These are phyloP conservation scores for Lactifluus subvellereus DNA, from an alignment of 768 basidiomycete genomes.

Conservation along the genomic window DNA sequence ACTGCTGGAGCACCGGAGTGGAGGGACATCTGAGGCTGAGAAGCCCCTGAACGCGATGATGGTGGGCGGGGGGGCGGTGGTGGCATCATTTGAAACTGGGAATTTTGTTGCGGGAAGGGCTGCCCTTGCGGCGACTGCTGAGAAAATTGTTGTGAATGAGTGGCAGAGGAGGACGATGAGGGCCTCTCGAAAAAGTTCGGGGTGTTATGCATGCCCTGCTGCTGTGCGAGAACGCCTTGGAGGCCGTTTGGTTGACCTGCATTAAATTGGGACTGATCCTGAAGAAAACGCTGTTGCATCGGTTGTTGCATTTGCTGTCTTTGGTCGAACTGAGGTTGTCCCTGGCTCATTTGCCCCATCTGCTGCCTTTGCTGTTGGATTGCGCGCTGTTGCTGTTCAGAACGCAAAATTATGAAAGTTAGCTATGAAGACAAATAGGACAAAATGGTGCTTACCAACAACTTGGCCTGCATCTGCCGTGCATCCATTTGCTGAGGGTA, in stretches of 20 bases:
- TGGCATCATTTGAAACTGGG: slow-evolving; percentile 24
- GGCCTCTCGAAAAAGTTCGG: slow-evolving; percentile 22
- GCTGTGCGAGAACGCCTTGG: slow-evolving; percentile 20
- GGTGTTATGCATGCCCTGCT: slow-evolving; percentile 19
- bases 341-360: slow-evolving; percentile 24
- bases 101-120: slow-evolving; percentile 17
- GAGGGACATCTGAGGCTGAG: slow-evolving; percentile 23
- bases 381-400: slow-evolving; percentile 16
- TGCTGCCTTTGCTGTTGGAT: slow-evolving; percentile 26
- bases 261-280: slow-evolving; percentile 23
- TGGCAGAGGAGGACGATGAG: slow-evolving; percentile 14
- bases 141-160: slow-evolving; percentile 19
- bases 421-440: background rate
- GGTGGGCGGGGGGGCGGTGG: slow-evolving; percentile 24
- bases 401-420: background rate
- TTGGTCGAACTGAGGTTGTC: slow-evolving; percentile 23
- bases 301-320: slow-evolving; percentile 21
- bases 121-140: slow-evolving; percentile 22
- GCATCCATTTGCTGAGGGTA: slow-evolving; percentile 19
- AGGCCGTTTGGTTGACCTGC: slow-evolving; percentile 20
- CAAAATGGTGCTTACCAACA: slow-evolving; percentile 5
- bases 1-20: slow-evolving; percentile 10
- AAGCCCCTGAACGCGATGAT: slow-evolving; percentile 23
- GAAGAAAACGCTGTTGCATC: slow-evolving; percentile 15
- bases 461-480: slow-evolving; percentile 17